Evolutionary conservation across 2,329 filamentous ascomycete genomes (phyloP).

Genomic region (Lasiodiplodia theobromae): DNA sequence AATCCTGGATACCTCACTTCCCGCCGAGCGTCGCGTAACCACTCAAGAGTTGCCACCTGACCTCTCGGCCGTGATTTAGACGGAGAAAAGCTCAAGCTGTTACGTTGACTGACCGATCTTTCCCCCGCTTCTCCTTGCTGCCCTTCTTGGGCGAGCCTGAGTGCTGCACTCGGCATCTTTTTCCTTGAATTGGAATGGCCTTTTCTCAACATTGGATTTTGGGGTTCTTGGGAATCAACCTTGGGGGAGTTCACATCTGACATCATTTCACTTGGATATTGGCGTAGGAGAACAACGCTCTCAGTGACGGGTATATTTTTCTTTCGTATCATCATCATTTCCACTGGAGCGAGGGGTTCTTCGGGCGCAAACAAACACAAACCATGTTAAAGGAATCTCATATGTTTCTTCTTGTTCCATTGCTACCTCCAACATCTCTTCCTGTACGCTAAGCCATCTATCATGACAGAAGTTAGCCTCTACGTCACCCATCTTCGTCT

Average conservation of each 20-base stretch:
- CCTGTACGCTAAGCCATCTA: conserved; percentile 12
- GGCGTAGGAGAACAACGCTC: conserved; percentile 24
- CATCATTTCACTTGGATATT: background rate
- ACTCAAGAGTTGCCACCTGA: conserved; percentile 13
- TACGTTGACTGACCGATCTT: background rate
- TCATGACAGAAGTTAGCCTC: background rate
- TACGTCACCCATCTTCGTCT: background rate
- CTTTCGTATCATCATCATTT: background rate
- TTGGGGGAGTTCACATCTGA: conserved; percentile 1
- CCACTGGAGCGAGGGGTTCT: conserved; percentile 17
- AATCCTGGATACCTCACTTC: conserved; percentile 18
- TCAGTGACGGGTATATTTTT: conserved; percentile 9
- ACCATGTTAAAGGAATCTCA: conserved; percentile 4
- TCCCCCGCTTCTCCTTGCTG: conserved; percentile 2
- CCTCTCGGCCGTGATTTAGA: conserved; percentile 14
- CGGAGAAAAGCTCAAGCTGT: conserved; percentile 13
- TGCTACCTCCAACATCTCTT: background rate
- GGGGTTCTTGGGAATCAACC: conserved; percentile 6
- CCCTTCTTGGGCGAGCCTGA: background rate
- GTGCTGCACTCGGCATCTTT: background rate
- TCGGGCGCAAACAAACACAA: conserved; percentile 21
- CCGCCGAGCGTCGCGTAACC: conserved; percentile 14
- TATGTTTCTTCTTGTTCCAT: background rate
- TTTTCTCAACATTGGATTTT: conserved; percentile 22
- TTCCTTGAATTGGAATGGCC: background rate